A percentile compares a stretch with the other conserved stretches of the same genome.
phyloP scores from a whole-genome alignment of 2,329 filamentous ascomycete species.

The Biscogniauxia marginata region DNA sequence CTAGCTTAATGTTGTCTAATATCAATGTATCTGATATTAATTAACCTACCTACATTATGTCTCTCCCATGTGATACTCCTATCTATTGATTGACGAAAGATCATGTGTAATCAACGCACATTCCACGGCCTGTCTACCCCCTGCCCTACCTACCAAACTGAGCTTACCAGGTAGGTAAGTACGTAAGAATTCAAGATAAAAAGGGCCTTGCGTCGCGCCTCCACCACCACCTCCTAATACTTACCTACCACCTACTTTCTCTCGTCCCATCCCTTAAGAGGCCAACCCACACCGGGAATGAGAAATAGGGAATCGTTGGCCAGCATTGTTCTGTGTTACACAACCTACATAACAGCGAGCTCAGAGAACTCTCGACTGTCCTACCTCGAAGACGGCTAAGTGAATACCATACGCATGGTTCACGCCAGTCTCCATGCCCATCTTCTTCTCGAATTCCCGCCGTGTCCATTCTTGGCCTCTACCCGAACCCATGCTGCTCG shows the following conservation, averaged over 20 bases:
- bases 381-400: background rate
- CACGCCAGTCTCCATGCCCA: background rate
- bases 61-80: background rate
- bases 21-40: no score
- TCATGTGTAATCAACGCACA: background rate
- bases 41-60: no score
- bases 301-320: background rate
- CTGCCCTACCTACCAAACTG: background rate
- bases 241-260: background rate
- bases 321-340: background rate
- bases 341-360: background rate
- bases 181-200: background rate
- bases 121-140: background rate
- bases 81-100: background rate
- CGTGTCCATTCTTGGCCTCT: background rate
- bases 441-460: background rate
- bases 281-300: background rate
- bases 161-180: no score
- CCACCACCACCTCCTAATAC: background rate
- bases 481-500: slow-evolving; percentile 16
- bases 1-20: background rate
- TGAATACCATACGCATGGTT: no score
- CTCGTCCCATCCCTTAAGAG: background rate
- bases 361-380: background rate
- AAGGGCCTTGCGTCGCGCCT: background rate